A percentile compares a stretch with the other conserved stretches of the same genome.
phyloP scores from a whole-genome alignment of 169 alveolate species.

The Cryptosporidium sp. region DNA sequence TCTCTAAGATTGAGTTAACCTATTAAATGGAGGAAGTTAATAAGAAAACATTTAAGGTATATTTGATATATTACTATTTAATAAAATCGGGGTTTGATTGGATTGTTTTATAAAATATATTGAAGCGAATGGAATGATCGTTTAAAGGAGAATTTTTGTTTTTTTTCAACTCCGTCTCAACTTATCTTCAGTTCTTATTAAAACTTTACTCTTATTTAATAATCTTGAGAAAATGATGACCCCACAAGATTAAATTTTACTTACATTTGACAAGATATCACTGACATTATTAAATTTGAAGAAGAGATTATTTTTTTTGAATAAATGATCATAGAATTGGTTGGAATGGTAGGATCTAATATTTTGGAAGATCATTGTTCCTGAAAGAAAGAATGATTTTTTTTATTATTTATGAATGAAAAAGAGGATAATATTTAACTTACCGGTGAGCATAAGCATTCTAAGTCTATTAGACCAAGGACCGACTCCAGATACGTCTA shows the following conservation, averaged over 20 bases:
- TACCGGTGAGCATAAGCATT: slow-evolving; percentile 42
- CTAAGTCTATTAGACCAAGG: slow-evolving; percentile 69
- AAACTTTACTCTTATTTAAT: no score
- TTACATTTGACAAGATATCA: slow-evolving; percentile 44
- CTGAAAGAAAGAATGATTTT: background rate
- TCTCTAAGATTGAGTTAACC: slow-evolving; percentile 6
- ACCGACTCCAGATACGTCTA: slow-evolving; percentile 70
- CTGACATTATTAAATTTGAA: slow-evolving; percentile 1
- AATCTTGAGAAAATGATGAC: no score
- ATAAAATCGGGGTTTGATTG: no score
- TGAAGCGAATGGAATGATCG: no score
- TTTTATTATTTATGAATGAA: no score
- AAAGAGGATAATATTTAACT: background rate
- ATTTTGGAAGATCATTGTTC: slow-evolving; percentile 33
- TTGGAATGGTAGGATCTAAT: slow-evolving; percentile 25
- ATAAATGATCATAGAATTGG: slow-evolving; percentile 41
- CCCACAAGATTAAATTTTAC: background rate
- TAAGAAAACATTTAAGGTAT: no score
- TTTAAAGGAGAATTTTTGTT: no score
- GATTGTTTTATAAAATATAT: no score
- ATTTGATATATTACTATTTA: no score
- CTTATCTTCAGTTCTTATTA: no score
- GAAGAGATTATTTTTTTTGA: slow-evolving; percentile 34
- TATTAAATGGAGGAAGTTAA: background rate
- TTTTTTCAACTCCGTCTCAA: no score